Conservation (phyloP, 495 filamentous ascomycete species). For the Lophium mytilinum region DNA sequence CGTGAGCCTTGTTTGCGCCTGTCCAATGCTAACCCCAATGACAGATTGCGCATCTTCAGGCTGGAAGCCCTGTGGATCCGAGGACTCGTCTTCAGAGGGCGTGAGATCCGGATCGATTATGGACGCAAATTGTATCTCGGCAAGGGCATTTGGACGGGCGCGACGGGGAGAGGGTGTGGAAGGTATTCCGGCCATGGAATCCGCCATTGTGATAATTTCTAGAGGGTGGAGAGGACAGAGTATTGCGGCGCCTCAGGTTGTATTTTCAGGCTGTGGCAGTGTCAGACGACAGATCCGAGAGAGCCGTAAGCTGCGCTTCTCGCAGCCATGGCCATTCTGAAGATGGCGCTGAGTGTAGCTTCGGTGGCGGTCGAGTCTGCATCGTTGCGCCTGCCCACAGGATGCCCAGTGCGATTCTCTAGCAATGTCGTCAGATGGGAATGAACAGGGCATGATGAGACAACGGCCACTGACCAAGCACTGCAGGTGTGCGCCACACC, state of each 20-base stretch:
- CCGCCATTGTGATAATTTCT: not conserved
- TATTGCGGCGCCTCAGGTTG: not conserved
- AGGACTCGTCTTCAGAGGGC: conserved; percentile 22
- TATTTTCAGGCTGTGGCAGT: not conserved
- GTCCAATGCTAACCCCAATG: conserved; percentile 70
- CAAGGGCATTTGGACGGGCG: conserved; percentile 14
- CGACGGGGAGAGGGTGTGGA: not conserved
- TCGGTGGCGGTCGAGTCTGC: no score
- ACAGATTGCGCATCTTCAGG: conserved; percentile 53
- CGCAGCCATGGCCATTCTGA: no score
- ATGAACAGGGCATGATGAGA: no score
- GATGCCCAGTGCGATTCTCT: not conserved
- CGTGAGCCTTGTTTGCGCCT: conserved; percentile 60
- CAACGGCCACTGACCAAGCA: no score
- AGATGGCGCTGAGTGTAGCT: no score
- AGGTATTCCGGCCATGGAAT: not conserved
- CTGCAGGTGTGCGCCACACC: no score
- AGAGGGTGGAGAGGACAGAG: not conserved
- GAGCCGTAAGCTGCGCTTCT: not conserved
- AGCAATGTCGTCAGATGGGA: not conserved
- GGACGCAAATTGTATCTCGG: conserved; percentile 21
- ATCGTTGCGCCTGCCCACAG: not conserved
- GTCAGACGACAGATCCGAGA: not conserved
- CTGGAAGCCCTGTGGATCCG: conserved; percentile 17
- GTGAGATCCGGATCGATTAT: conserved; percentile 18